Evolutionary conservation across 2,329 filamentous ascomycete genomes (phyloP), one percentile per base, ranked within the genome.

Genomic region (Aspergillus proliferans): DNA sequence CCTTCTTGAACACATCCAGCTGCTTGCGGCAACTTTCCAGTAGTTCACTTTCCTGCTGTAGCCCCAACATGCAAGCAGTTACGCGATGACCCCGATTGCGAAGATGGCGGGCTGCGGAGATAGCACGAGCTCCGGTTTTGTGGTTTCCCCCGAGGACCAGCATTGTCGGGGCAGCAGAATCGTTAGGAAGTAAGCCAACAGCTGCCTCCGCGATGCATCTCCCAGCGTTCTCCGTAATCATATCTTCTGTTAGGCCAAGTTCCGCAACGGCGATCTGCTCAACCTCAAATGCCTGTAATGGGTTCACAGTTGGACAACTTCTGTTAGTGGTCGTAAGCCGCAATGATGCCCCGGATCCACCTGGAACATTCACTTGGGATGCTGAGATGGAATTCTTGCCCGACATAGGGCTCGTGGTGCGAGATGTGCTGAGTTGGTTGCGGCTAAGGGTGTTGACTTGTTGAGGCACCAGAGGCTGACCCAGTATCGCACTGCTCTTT

Each of bases 131-230:
- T 36, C 92, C 91, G 1, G 86, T 90, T 57, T 89, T 89, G 68
- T 95, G 92, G 67, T 96, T 97, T n/a, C 93, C 92, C 0, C 88
- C 91, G n/a, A 97, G 77, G 6, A 97, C 82, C 19, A 95, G 83
- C 45, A 85, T 75, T 6, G 82, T 79, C 0, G 80, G 78, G 26
- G 76, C 71, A 14, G 75, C 69, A 34, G 75, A 71, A 44, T 74
- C 70, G 45, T 76, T 76, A 42, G 94, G 73, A 9, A 88, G 81
- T 45, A 76, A 78, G 47, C 94, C 76, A 0, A 88, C 85, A 24
- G 91, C 86, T 19, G 68, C 69, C 69, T 95, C 86, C 4, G 91
- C 90, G 52, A 97, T 88, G 40, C 89, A 88, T 22, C 92, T 83
- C 15, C 88, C 92, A 1, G 91, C 87, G 63, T 92, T 96, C 63